Base-by-base conservation (phyloP, 2,329 filamentous ascomycete genomes). In the Ceratocystis alfenasii region DNA sequence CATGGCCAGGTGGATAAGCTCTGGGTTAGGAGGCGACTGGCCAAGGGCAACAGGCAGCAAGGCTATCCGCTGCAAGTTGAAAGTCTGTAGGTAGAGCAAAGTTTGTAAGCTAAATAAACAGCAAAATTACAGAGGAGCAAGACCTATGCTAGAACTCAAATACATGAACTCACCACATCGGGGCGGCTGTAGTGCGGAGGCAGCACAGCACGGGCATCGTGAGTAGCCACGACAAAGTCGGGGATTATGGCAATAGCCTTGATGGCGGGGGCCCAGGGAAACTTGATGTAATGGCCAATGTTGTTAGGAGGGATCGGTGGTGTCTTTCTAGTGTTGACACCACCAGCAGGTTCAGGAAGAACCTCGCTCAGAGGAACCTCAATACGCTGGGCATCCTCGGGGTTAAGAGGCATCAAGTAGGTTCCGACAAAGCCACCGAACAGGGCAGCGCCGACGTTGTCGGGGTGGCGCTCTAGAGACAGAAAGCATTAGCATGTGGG, bases 391-490 rank as follows among this genome's bases (percentile, higher is more conserved):
- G 91, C 87, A 72, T 97, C 93, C 75, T 91, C 90, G 2, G 91
- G 89, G 70, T 89, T 86, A 70, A 97, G 81, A 68, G 95, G 93
- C 77, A 95, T 95, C 68, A 97, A 83, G 74, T 97, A 97, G 20
- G 93, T 96, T 68, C 94, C 94, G 30, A 99, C 91, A 71, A 99
- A 97, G 41, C 94, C 94, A 70, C 94, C 94, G 72, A 95, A 97
- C 45, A 97, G 83, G 6, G 94, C 92, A 15, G 94, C 94, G 67
- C 92, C 94, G 63, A 99, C 90, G 73, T 96, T 96, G 77, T 96
- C 91, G 10, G 91, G 91, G 75, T 96, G 91, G 69, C 90, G 85
- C 76, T 96, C 84, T 86, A 64, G 17, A 46, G 45, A 50, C 22
- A 60, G 30, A 7, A 25, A 59, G 41, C 30, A 36, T 65, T 65